Evolutionary conservation across 192 early-diverging fungal genomes (phyloP), one percentile per base, ranked within the genome.

Genomic region (Linnemannia zychae): DNA sequence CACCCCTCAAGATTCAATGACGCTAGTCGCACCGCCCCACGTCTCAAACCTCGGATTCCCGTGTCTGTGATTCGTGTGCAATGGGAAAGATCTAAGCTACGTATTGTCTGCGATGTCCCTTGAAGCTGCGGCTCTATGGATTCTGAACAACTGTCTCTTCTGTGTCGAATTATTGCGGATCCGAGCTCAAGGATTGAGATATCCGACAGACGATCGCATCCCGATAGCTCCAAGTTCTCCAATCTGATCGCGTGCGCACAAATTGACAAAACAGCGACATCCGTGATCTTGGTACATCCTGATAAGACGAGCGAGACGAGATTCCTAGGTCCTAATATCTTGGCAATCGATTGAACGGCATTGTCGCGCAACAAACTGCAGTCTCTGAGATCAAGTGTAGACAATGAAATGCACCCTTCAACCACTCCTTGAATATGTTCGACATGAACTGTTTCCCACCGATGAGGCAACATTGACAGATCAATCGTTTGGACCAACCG

Each of bases 381-480:
- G 69, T 76, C 37, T 0, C 48, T 71, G 57, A 85, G 77, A 52
- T 85, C 37, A 34, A 85, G 70, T 18, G 24, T 22, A 16, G 72
- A 49, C 17, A 85, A 17, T 20, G 34, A 77, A 0, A 74, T 74
- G 46, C 83, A 85, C 4, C 83, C 83, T 18, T 38, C 36, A 7
- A 76, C 65, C 13, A 85, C 40, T 9, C 44, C 49, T 20, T 85
- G 74, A 18, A 85, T 72, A 1, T 33, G 40, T 18, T 48, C 70
- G 7, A 52, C 7, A 33, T 85, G 52, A 2, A 85, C 74, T 16
- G 44, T 60, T 3, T 85, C 74, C 83, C 83, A 85, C 6, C 83
- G 83, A 44, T 85, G 83, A 11, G 83, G 78, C 36, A 85, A 20
- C 83, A 85, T 85, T 44, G 83, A 79, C 12, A 85, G 74, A 71